phyloP scores from a whole-genome alignment of 2,329 filamentous ascomycete species.

The Xylaria polymorpha region DNA sequence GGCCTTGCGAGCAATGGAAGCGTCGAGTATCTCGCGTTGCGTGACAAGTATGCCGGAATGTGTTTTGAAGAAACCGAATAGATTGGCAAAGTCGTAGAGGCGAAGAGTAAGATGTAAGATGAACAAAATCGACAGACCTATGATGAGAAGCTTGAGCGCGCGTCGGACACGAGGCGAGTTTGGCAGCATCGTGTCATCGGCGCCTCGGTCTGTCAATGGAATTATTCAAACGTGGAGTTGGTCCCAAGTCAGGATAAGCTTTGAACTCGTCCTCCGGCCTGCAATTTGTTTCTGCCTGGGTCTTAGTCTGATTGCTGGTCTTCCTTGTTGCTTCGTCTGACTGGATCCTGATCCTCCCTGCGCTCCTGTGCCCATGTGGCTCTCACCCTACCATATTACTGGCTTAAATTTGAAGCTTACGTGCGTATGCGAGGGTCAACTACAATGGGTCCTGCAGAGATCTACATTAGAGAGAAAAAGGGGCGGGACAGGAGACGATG shows the following conservation, averaged over 20 bases:
- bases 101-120: conserved; percentile 2
- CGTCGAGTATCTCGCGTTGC: conserved; percentile 31
- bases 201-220: not conserved
- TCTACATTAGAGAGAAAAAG: no score
- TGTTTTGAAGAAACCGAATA: conserved; percentile 25
- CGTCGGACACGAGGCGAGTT: not conserved
- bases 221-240: not conserved
- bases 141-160: not conserved
- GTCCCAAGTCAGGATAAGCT: not conserved
- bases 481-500: no score
- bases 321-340: no score
- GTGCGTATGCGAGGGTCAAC: not conserved
- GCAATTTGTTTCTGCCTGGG: not conserved
- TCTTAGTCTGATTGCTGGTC: no score
- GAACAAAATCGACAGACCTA: not conserved
- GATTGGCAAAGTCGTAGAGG: conserved; percentile 29
- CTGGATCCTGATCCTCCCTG: no score
- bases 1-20: conserved; percentile 7
- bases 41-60: conserved; percentile 24
- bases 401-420: not conserved
- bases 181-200: not conserved
- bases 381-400: not conserved
- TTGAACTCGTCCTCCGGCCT: not conserved
- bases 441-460: not conserved
- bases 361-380: no score